Conservation (phyloP, 2,329 filamentous ascomycete genomes). For the Aspergillus novofumigatus region DNA sequence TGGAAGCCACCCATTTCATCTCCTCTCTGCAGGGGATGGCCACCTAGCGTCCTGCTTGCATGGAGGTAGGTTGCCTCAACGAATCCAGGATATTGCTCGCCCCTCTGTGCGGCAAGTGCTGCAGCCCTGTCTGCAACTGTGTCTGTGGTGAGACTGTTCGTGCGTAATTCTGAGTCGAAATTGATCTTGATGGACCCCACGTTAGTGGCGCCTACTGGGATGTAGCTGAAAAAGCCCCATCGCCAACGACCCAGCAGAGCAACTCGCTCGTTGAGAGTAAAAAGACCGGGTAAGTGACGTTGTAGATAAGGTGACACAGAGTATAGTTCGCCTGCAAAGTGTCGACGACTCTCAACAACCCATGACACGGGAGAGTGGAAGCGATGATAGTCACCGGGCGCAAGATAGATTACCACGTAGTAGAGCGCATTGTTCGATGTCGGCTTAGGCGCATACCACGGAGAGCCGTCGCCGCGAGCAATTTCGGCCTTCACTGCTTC, state of each 20-base stretch:
- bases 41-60: slow-evolving; percentile 72
- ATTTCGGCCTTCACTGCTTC: slow-evolving; percentile 81
- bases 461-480: slow-evolving; percentile 58
- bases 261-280: slow-evolving; percentile 94
- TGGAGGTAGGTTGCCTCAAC: slow-evolving; percentile 82
- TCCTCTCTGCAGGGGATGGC: slow-evolving; percentile 77
- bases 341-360: slow-evolving; percentile 91
- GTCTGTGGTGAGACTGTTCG: slow-evolving; percentile 88
- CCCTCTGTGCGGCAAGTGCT: slow-evolving; percentile 68
- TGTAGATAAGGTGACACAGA: slow-evolving; percentile 94
- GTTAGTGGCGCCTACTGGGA: slow-evolving; percentile 93
- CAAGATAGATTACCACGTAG: slow-evolving; percentile 93
- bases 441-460: slow-evolving; percentile 67
- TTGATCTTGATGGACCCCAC: slow-evolving; percentile 96
- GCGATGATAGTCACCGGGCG: slow-evolving; percentile 95
- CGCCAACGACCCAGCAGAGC: slow-evolving; percentile 92
- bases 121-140: slow-evolving; percentile 85
- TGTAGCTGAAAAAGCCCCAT: slow-evolving; percentile 95
- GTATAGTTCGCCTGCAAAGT: slow-evolving; percentile 95
- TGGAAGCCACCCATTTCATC: slow-evolving; percentile 99
- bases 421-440: slow-evolving; percentile 67
- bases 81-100: slow-evolving; percentile 84
- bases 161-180: slow-evolving; percentile 89
- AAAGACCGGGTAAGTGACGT: slow-evolving; percentile 84
- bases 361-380: slow-evolving; percentile 95